Evolutionary conservation across 1,139 yeast genomes (phyloP).

Genomic region (Lodderomyces pseudojiufengensis): DNA sequence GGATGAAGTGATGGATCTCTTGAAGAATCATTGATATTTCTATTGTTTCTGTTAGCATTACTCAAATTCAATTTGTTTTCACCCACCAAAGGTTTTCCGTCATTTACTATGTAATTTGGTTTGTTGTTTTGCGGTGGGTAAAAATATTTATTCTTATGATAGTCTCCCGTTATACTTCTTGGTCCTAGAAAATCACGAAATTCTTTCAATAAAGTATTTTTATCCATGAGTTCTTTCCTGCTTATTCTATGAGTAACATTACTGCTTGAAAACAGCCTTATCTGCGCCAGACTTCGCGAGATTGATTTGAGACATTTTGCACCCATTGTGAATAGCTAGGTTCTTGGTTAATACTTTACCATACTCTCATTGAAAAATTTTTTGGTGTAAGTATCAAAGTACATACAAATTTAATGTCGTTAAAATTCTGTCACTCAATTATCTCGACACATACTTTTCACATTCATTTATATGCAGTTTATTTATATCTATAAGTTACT

Average conservation of each 20-base stretch:
- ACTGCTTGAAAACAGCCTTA: slow-evolving; percentile 7
- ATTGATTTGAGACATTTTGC: not conserved
- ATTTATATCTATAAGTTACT: no score
- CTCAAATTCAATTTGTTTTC: slow-evolving; percentile 2
- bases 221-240: slow-evolving; percentile 10
- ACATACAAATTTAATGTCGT: no score
- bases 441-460: no score
- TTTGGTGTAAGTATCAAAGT: no score
- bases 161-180: slow-evolving; percentile 78
- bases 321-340: not conserved
- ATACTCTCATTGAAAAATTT: no score
- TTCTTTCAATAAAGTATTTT: slow-evolving; percentile 7
- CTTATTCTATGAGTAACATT: slow-evolving; percentile 5
- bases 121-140: slow-evolving; percentile 67
- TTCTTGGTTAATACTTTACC: no score
- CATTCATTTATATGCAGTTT: no score
- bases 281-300: not conserved
- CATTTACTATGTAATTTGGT: slow-evolving; percentile 73
- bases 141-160: slow-evolving; percentile 70
- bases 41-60: slow-evolving; percentile 11
- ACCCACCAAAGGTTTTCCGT: slow-evolving; percentile 38
- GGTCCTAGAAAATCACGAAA: slow-evolving; percentile 65
- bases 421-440: no score
- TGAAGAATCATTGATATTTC: not conserved
- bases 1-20: slow-evolving; percentile 55